Conservation (phyloP, 257 asterid species). For the Nicotiana benthamiana region DNA sequence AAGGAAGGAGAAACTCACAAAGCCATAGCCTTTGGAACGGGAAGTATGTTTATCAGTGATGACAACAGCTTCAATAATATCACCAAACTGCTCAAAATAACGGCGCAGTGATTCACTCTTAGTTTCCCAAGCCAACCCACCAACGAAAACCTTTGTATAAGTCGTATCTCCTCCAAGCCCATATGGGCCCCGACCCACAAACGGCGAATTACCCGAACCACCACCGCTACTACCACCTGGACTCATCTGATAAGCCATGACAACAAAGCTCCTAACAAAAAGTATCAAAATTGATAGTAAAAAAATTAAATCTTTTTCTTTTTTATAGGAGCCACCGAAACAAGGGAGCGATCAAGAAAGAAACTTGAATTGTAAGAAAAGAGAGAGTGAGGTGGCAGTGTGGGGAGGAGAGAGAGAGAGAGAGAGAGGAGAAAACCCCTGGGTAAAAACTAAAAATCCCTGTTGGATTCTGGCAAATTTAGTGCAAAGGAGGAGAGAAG, state of each 20-base stretch:
- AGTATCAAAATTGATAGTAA: not conserved
- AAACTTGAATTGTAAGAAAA: not conserved
- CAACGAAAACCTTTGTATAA: conserved; percentile 28
- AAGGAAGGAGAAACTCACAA: conserved; percentile 18
- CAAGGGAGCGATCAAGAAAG: not conserved
- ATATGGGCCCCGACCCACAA: not conserved
- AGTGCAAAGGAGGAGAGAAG: not conserved
- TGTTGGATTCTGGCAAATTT: not conserved
- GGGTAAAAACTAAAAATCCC: not conserved
- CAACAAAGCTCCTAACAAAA: not conserved
- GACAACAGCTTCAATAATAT: conserved; percentile 38
- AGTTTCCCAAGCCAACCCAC: conserved; percentile 39
- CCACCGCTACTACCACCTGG: conserved; percentile 7
- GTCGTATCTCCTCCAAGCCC: conserved; percentile 23
- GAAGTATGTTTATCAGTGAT: conserved; percentile 28
- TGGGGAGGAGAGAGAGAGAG: not conserved
- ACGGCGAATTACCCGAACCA: not conserved
- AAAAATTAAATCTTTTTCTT: not conserved
- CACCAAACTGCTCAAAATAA: conserved; percentile 34
- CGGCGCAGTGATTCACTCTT: conserved; percentile 24
- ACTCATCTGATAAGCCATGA: conserved; percentile 4
- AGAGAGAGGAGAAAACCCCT: not conserved
- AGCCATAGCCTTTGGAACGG: conserved; percentile 39
- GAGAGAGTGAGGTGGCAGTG: conserved; percentile 1
- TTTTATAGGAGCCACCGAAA: not conserved